Percentiles rank a stretch among this genome's conserved stretches.
phyloP scores from a whole-genome alignment of 345 rosid genomes.

The Murraya paniculata region DNA sequence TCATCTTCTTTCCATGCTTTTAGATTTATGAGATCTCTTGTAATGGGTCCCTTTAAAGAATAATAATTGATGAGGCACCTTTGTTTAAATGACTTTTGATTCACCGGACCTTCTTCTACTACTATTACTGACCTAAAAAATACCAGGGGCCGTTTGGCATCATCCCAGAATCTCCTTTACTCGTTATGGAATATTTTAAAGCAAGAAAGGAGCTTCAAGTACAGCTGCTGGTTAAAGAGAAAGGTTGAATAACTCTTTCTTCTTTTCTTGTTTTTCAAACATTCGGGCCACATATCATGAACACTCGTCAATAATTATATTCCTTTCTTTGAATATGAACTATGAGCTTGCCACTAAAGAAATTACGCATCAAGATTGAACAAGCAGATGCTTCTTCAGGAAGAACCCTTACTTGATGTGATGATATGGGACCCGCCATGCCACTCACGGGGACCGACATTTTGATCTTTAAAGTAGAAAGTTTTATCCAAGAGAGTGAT shows the following conservation, averaged over 20 bases:
- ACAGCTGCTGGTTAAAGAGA: conserved; percentile 57
- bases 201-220: conserved; percentile 44
- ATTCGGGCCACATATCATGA: conserved; percentile 55
- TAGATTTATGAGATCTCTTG: conserved; percentile 37
- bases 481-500: conserved; percentile 12
- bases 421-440: conserved; percentile 25
- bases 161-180: conserved; percentile 79
- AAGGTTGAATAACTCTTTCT: conserved; percentile 50
- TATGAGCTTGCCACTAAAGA: conserved; percentile 24
- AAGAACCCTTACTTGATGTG: conserved; percentile 33
- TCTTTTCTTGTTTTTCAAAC: conserved; percentile 76
- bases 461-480: conserved; percentile 12
- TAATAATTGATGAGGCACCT: conserved; percentile 62
- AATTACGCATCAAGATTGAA: conserved; percentile 15
- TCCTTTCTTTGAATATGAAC: conserved; percentile 36
- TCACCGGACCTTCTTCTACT: conserved; percentile 54
- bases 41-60: conserved; percentile 54
- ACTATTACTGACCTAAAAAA: conserved; percentile 35
- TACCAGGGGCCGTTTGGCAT: conserved; percentile 40
- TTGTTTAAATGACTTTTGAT: conserved; percentile 57
- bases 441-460: conserved; percentile 18
- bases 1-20: conserved; percentile 40
- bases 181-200: conserved; percentile 51
- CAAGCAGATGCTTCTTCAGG: conserved; percentile 32
- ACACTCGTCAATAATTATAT: conserved; percentile 36